These are phyloP conservation scores for Lactifluus volemus DNA, from an alignment of 768 basidiomycete species.

Conservation along the genomic window DNA sequence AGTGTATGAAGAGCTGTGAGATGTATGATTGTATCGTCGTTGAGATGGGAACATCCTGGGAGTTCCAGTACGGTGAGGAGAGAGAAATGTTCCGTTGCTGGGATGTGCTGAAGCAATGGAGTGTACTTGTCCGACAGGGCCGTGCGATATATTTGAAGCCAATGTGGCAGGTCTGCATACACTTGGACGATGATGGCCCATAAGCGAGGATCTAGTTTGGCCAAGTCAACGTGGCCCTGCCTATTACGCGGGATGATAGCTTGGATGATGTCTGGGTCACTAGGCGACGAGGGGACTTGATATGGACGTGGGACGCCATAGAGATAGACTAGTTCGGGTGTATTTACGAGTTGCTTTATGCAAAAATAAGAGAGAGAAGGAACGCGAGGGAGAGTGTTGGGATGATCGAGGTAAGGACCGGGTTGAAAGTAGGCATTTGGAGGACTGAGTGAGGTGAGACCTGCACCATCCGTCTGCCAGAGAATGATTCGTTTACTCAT, in stretches of 20 bases:
- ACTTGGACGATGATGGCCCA: slow-evolving; percentile 59
- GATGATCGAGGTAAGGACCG: slow-evolving; percentile 9
- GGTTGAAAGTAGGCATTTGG: slow-evolving; percentile 10
- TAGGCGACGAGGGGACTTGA: slow-evolving; percentile 21
- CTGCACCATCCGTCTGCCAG: slow-evolving; percentile 18
- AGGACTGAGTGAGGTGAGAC: slow-evolving; percentile 7
- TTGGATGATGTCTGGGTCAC: slow-evolving; percentile 29
- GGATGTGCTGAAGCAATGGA: slow-evolving; percentile 48
- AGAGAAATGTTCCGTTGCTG: slow-evolving; percentile 46
- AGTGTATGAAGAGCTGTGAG: slow-evolving; percentile 48
- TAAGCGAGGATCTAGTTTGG: slow-evolving; percentile 42
- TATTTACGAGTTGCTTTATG: slow-evolving; percentile 34
- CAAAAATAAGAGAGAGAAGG: slow-evolving; percentile 51
- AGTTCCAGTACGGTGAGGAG: slow-evolving; percentile 59
- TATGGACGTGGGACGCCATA: slow-evolving; percentile 30
- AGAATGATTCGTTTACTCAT: slow-evolving; percentile 18
- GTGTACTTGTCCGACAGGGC: slow-evolving; percentile 48
- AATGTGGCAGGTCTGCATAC: slow-evolving; percentile 42
- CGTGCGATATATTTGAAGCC: slow-evolving; percentile 34
- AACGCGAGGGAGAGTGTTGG: slow-evolving; percentile 20
- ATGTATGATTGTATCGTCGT: slow-evolving; percentile 44
- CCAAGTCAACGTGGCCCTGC: slow-evolving; percentile 14
- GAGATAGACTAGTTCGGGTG: slow-evolving; percentile 38
- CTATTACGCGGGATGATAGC: slow-evolving; percentile 31
- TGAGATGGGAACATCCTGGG: slow-evolving; percentile 44